Conservation (phyloP, 2,329 filamentous ascomycete genomes). For the Aspergillus aculeatinus region DNA sequence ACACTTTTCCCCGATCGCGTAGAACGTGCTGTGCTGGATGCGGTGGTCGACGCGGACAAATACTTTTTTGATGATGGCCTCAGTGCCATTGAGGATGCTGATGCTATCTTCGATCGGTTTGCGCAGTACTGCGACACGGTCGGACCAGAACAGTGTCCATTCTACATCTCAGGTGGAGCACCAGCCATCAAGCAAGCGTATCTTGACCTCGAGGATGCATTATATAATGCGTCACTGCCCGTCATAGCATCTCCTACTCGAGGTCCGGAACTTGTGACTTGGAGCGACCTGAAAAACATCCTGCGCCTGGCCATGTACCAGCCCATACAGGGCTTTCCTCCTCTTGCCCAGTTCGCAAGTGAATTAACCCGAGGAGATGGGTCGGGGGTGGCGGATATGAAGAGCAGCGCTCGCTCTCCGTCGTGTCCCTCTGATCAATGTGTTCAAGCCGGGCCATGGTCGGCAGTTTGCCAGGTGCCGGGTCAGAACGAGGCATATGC, state of each 20-base stretch:
- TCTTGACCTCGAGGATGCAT: slow-evolving; percentile 21
- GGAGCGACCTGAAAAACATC: slow-evolving; percentile 34
- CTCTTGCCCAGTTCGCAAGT: slow-evolving; percentile 27
- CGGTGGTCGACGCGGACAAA: slow-evolving; percentile 37
- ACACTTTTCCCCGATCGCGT: slow-evolving; percentile 45
- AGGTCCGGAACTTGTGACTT: slow-evolving; percentile 38
- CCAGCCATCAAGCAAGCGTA: slow-evolving; percentile 29
- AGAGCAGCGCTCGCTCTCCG: slow-evolving; percentile 25
- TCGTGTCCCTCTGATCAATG: slow-evolving; percentile 31
- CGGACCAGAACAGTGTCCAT: slow-evolving; percentile 30
- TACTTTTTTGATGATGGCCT: slow-evolving; percentile 32
- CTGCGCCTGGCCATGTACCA: slow-evolving; percentile 35
- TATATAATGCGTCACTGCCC: slow-evolving; percentile 30
- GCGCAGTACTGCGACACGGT: slow-evolving; percentile 31
- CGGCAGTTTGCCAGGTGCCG: slow-evolving; percentile 25
- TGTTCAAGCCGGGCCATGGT: slow-evolving; percentile 32
- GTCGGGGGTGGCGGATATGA: slow-evolving; percentile 31
- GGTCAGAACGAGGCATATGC: slow-evolving; percentile 31
- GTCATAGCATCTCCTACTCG: slow-evolving; percentile 29
- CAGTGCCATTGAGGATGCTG: slow-evolving; percentile 32
- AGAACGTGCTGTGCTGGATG: slow-evolving; percentile 34
- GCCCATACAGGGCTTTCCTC: slow-evolving; percentile 29
- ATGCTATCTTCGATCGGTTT: slow-evolving; percentile 38
- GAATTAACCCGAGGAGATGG: slow-evolving; percentile 29
- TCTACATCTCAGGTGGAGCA: slow-evolving; percentile 29